Evolutionary conservation across 2,329 filamentous ascomycete species (phyloP).

Genomic region (Podosphaera xanthii): DNA sequence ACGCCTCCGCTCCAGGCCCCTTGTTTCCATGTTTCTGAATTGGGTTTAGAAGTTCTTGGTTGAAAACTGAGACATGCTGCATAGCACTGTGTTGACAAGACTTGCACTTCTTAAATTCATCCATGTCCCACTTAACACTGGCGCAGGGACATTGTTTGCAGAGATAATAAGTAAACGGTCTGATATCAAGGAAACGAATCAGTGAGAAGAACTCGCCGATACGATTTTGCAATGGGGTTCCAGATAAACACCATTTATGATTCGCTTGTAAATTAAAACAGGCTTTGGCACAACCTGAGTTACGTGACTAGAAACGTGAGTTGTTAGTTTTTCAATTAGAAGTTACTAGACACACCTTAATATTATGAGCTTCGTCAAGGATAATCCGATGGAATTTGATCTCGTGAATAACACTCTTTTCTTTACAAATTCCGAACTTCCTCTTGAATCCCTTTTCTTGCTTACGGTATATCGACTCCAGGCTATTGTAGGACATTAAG

Average conservation of each 20-base stretch:
- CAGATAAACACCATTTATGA: conserved; percentile 90
- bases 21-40: conserved; percentile 38
- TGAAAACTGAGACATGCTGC: conserved; percentile 58
- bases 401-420: conserved; percentile 57
- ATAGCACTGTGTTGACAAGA: conserved; percentile 36
- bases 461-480: conserved; percentile 83
- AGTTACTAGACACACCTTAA: conserved; percentile 35
- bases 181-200: conserved; percentile 71
- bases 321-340: conserved; percentile 6
- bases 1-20: conserved; percentile 42
- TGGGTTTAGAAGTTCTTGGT: conserved; percentile 83
- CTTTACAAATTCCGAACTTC: conserved; percentile 58
- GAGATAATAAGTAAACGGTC: conserved; percentile 80
- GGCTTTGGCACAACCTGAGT: conserved; percentile 78
- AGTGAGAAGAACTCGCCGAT: conserved; percentile 96
- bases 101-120: conserved; percentile 46
- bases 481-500: conserved; percentile 84
- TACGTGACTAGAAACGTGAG: conserved; percentile 33
- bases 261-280: conserved; percentile 75
- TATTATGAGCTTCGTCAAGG: conserved; percentile 85
- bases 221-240: conserved; percentile 86
- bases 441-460: conserved; percentile 77
- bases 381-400: conserved; percentile 80
- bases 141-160: conserved; percentile 73
- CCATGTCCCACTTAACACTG: conserved; percentile 61